phyloP scores from a whole-genome alignment of 176 grass and related monocot species.

The Pharus latifolius region DNA sequence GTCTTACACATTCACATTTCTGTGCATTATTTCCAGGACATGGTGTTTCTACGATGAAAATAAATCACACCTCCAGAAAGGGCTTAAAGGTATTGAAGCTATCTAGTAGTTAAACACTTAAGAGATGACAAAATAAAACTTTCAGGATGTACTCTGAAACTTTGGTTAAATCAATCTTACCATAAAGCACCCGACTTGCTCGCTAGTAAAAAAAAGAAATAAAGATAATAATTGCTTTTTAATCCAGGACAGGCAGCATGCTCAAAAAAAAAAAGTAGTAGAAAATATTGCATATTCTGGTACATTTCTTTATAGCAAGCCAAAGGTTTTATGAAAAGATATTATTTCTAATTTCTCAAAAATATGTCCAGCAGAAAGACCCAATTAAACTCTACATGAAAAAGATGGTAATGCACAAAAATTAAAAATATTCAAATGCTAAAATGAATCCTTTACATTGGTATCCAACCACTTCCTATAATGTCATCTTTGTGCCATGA shows the following conservation, averaged over 20 bases:
- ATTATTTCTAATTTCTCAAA: too few relatives aligned
- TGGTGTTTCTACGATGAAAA: neutral
- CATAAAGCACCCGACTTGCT: neutral
- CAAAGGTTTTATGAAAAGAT: too few relatives aligned
- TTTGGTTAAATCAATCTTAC: neutral
- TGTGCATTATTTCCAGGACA: slow-evolving; percentile 4
- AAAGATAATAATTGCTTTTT: neutral
- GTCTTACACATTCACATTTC: neutral
- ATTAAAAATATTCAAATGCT: neutral
- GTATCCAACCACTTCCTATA: neutral
- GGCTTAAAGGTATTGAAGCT: neutral
- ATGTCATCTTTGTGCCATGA: neutral
- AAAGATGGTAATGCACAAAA: neutral
- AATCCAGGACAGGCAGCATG: too few relatives aligned
- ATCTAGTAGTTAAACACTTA: neutral
- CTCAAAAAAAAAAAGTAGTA: too few relatives aligned
- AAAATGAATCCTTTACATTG: neutral
- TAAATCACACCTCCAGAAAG: neutral
- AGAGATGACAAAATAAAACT: neutral
- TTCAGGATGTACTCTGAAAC: neutral
- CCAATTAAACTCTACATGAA: neutral
- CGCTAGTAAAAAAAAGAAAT: neutral
- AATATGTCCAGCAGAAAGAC: too few relatives aligned
- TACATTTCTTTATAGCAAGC: too few relatives aligned
- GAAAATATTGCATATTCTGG: too few relatives aligned